A percentile compares a stretch with the other conserved stretches of the same genome.
These are phyloP conservation scores for Thamnidium elegans DNA, from an alignment of 192 early-diverging fungal species.

Conservation along the genomic window DNA sequence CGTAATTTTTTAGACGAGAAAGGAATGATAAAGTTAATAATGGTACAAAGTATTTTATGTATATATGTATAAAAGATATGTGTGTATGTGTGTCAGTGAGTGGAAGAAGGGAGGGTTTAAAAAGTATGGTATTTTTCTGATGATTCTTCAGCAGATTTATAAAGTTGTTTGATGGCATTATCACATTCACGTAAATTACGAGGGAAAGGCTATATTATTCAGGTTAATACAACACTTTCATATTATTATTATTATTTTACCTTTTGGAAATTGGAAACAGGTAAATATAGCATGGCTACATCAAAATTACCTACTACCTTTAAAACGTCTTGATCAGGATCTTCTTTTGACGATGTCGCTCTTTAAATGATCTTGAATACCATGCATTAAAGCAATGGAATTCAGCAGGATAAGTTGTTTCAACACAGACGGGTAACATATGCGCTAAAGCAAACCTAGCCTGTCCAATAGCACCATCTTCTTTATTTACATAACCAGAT, in stretches of 20 bases:
- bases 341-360: slow-evolving; percentile 12
- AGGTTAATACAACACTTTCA: background rate
- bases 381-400: slow-evolving; percentile 38
- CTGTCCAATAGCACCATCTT: slow-evolving; percentile 35
- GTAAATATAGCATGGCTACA: slow-evolving; percentile 30
- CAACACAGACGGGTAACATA: slow-evolving; percentile 26
- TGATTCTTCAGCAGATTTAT: too few species aligned
- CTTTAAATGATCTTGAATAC: slow-evolving; percentile 13
- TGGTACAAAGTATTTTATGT: too few species aligned
- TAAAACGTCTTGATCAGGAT: slow-evolving; percentile 17
- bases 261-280: slow-evolving; percentile 7
- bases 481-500: slow-evolving; percentile 27
- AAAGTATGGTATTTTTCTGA: too few species aligned
- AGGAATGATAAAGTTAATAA: too few species aligned
- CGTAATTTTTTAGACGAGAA: too few species aligned
- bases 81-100: too few species aligned
- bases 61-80: too few species aligned
- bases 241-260: slow-evolving; percentile 15
- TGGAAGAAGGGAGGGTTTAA: too few species aligned
- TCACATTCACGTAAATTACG: slow-evolving; percentile 11
- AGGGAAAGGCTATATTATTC: slow-evolving; percentile 7
- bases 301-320: slow-evolving; percentile 34
- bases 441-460: slow-evolving; percentile 28
- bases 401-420: slow-evolving; percentile 12
- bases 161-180: too few species aligned